Evolutionary conservation across 176 grass and related monocot species (phyloP).

Genomic region (Carex scoparia): DNA sequence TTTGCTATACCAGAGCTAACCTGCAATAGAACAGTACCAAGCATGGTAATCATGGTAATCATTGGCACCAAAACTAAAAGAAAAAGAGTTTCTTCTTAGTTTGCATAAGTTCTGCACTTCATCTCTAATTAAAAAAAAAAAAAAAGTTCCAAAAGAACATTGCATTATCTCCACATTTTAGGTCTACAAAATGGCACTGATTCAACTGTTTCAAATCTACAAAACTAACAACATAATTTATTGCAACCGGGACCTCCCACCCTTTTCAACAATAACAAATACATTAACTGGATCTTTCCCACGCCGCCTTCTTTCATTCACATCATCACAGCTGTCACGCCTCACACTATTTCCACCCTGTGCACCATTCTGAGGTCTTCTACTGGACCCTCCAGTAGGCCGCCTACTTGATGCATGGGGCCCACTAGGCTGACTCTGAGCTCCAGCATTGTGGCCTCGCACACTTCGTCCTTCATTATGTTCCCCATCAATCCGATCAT

Average conservation of each 20-base stretch:
- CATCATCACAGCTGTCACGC: slow-evolving; percentile 2
- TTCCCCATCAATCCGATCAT: not conserved
- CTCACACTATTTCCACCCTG: not conserved
- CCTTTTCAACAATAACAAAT: not conserved
- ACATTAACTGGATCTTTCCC: not conserved
- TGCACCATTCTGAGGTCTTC: not conserved
- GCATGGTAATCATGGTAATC: not conserved
- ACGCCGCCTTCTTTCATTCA: not conserved
- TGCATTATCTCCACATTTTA: not conserved
- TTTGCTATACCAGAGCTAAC: not conserved
- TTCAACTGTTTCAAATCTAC: not conserved
- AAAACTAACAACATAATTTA: not conserved
- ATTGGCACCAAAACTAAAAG: not conserved
- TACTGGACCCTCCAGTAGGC: not conserved
- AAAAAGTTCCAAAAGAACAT: not conserved
- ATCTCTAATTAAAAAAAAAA: not conserved
- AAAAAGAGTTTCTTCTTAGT: not conserved
- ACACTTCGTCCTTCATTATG: not conserved
- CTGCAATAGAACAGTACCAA: not conserved
- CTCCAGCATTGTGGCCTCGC: not conserved
- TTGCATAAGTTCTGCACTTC: not conserved
- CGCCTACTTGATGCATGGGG: not conserved
- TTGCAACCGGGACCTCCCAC: not conserved
- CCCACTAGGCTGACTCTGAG: not conserved
- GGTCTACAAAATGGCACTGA: not conserved